These are phyloP conservation scores for Amaranthus palmeri DNA, from an alignment of 148 eudicot genomes.

Conservation along the genomic window DNA sequence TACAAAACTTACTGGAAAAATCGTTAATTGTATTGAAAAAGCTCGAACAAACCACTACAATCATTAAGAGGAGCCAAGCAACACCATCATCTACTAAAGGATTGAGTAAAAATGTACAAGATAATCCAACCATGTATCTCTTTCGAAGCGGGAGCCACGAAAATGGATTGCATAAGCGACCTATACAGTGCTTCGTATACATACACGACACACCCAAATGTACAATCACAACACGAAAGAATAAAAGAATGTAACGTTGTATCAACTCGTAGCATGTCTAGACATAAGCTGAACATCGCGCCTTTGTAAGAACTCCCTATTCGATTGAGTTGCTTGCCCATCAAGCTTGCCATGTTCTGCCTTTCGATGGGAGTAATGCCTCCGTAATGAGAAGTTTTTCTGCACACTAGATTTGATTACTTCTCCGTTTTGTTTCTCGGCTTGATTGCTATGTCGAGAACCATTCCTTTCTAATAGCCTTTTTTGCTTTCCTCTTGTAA, in stretches of 20 bases:
- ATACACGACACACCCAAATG: not conserved
- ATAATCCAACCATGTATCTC: too few species aligned
- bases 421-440: constrained; percentile 32
- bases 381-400: constrained; percentile 18
- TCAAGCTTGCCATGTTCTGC: constrained; percentile 32
- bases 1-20: too few species aligned
- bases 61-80: too few species aligned
- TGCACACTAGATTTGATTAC: constrained; percentile 19
- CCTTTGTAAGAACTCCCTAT: constrained; percentile 23
- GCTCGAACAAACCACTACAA: too few species aligned
- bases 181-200: constrained; percentile 6
- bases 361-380: constrained; percentile 28
- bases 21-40: too few species aligned
- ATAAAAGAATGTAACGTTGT: constrained; percentile 19
- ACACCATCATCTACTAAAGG: too few species aligned
- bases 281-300: constrained; percentile 37
- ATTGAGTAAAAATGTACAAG: too few species aligned
- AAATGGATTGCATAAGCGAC: constrained; percentile 16
- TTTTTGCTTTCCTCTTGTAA: constrained; percentile 44
- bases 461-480: constrained; percentile 25
- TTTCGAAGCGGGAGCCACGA: not conserved
- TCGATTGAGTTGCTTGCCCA: constrained; percentile 25
- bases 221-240: constrained; percentile 24
- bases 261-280: constrained; percentile 31
- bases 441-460: constrained; percentile 14